Conservation (phyloP, 2,329 filamentous ascomycete genomes). For the Aureobasidium sp. region DNA sequence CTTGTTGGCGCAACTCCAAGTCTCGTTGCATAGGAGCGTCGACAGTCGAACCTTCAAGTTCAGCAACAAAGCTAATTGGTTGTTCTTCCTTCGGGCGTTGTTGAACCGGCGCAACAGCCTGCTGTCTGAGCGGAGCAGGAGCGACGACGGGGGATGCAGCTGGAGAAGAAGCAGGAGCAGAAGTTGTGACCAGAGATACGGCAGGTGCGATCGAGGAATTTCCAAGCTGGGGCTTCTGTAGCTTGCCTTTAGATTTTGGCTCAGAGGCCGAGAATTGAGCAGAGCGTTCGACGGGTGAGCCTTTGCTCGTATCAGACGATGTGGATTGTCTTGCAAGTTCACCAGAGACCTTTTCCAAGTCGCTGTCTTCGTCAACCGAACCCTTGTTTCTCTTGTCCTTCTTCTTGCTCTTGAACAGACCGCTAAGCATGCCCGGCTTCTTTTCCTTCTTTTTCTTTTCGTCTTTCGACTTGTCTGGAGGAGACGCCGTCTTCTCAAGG, state of each 20-base stretch:
- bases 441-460: slow-evolving; percentile 68
- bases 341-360: slow-evolving; percentile 27
- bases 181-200: not conserved
- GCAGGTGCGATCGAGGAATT: not conserved
- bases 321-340: slow-evolving; percentile 20
- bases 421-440: slow-evolving; percentile 65
- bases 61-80: slow-evolving; percentile 26
- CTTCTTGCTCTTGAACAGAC: slow-evolving; percentile 59
- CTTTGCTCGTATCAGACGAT: slow-evolving; percentile 1
- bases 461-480: slow-evolving; percentile 60
- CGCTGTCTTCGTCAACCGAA: slow-evolving; percentile 20
- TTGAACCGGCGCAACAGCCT: not conserved
- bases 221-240: slow-evolving; percentile 21
- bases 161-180: slow-evolving; percentile 6
- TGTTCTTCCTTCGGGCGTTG: not conserved
- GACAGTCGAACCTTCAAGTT: slow-evolving; percentile 33
- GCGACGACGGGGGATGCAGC: not conserved
- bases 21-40: slow-evolving; percentile 36
- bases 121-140: not conserved
- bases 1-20: not conserved
- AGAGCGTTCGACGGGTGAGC: not conserved
- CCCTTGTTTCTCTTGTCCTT: slow-evolving; percentile 57
- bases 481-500: slow-evolving; percentile 60
- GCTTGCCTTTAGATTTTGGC: slow-evolving; percentile 20
- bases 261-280: not conserved